Percentiles rank a stretch among this genome's conserved stretches.
Conservation (phyloP, 2,329 filamentous ascomycete genomes). For the Monilinia laxa region DNA sequence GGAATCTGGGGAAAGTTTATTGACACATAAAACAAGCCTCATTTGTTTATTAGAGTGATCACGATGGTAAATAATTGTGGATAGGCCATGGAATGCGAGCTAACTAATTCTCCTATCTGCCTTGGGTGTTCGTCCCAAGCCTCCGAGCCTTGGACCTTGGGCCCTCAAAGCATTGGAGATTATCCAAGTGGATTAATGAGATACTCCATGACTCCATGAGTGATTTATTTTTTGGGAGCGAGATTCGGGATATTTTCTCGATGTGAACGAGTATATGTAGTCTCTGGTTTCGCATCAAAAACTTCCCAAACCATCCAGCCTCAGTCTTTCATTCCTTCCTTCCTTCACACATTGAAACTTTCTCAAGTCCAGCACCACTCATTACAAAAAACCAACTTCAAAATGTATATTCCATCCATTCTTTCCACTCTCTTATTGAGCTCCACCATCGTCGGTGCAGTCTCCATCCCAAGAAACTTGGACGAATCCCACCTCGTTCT, state of each 20-base stretch:
- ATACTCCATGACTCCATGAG: no score
- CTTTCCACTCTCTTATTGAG: slow-evolving; percentile 13
- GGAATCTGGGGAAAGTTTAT: background rate
- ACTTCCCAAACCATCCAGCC: background rate
- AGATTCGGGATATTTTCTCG: background rate
- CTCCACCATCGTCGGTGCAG: slow-evolving; percentile 8
- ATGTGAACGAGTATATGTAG: slow-evolving; percentile 5
- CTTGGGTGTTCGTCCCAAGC: background rate
- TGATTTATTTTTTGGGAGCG: background rate
- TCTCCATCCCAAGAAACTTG: background rate
- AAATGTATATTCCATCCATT: slow-evolving; percentile 11
- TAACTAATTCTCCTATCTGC: background rate
- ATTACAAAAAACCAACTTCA: background rate
- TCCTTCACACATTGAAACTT: background rate
- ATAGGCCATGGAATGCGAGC: no score
- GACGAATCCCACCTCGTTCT: slow-evolving; percentile 14
- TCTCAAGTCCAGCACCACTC: background rate
- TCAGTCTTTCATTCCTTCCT: slow-evolving; percentile 10
- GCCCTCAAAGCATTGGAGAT: background rate
- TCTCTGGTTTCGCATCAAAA: background rate
- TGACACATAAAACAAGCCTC: background rate
- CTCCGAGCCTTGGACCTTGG: background rate
- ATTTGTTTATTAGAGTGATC: background rate
- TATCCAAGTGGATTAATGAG: background rate
- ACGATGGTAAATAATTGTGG: background rate